Percentiles rank a stretch among this genome's conserved stretches.
These are phyloP conservation scores for Aspergillus novoparasiticus DNA, from an alignment of 2,329 filamentous ascomycete genomes.

Conservation along the genomic window DNA sequence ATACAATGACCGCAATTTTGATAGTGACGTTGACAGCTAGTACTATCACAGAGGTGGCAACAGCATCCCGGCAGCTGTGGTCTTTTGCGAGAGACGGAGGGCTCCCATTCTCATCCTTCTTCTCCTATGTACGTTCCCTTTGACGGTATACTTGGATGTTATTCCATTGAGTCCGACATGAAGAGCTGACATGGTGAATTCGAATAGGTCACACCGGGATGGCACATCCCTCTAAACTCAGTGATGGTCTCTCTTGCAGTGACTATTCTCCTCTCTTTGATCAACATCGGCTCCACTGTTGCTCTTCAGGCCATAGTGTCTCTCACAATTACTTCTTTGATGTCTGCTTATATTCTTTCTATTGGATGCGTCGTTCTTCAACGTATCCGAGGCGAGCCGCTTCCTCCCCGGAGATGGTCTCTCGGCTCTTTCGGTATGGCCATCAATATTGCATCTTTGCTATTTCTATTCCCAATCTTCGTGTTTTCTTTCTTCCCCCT, in stretches of 20 bases:
- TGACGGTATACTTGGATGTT: background rate
- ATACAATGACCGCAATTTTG: constrained; percentile 54
- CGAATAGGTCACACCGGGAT: constrained; percentile 37
- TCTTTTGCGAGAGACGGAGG: constrained; percentile 53
- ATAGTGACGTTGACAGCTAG: constrained; percentile 53
- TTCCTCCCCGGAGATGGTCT: constrained; percentile 49
- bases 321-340: constrained; percentile 43
- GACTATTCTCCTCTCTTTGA: constrained; percentile 50
- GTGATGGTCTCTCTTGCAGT: constrained; percentile 50
- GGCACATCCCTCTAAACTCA: constrained; percentile 51
- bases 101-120: constrained; percentile 42
- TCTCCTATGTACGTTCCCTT: constrained; percentile 37
- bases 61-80: constrained; percentile 61
- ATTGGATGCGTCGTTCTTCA: constrained; percentile 52
- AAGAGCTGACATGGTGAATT: constrained; percentile 4
- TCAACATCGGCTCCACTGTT: constrained; percentile 54
- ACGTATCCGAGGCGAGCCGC: constrained; percentile 42
- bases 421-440: constrained; percentile 48
- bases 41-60: constrained; percentile 58
- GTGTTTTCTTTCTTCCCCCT: constrained; percentile 51
- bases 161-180: too few species aligned
- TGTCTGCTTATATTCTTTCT: constrained; percentile 49
- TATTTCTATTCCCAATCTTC: constrained; percentile 44
- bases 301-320: constrained; percentile 50
- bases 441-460: constrained; percentile 46